Evolutionary conservation across 139 green algal genomes (phyloP).

Genomic region (Chlorella sp.): DNA sequence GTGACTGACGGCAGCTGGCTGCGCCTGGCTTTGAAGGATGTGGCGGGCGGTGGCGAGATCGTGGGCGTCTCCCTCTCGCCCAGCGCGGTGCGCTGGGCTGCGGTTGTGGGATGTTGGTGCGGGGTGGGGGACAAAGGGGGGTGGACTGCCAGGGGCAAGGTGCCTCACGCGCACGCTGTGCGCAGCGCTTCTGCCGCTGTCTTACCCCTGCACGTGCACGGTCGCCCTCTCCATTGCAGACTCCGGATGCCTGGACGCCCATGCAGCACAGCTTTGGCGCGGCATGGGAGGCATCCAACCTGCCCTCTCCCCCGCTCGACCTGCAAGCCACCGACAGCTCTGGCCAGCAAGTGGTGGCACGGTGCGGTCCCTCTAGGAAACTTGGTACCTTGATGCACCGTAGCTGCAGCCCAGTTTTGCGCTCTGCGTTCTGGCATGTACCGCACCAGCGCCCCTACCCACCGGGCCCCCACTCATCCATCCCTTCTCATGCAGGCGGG

Average conservation of each 20-base stretch:
- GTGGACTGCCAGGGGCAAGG: too few relatives aligned
- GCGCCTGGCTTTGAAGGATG: constrained; percentile 26
- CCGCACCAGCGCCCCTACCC: too few relatives aligned
- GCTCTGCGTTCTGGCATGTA: too few relatives aligned
- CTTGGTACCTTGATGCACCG: too few relatives aligned
- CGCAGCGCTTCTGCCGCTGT: neutral
- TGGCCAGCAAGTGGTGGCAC: constrained; percentile 14
- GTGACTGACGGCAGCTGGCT: constrained; percentile 38
- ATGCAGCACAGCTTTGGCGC: constrained; percentile 45
- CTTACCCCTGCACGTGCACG: too few relatives aligned
- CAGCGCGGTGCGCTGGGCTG: neutral
- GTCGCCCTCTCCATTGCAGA: neutral
- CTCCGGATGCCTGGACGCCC: constrained; percentile 26
- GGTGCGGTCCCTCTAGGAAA: too few relatives aligned
- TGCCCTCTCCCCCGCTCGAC: constrained; percentile 45
- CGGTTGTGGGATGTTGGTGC: neutral
- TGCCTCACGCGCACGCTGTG: too few relatives aligned
- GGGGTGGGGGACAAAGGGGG: too few relatives aligned
- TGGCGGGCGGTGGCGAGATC: constrained; percentile 43
- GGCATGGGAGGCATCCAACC: constrained; percentile 38
- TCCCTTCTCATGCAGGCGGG: neutral
- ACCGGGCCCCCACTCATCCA: neutral
- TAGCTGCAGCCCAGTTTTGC: too few relatives aligned
- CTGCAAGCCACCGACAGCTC: constrained; percentile 26
- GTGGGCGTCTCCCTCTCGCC: constrained; percentile 17